Conservation (phyloP, 1,284 basidiomycete species). For the Marasmius oreades region DNA sequence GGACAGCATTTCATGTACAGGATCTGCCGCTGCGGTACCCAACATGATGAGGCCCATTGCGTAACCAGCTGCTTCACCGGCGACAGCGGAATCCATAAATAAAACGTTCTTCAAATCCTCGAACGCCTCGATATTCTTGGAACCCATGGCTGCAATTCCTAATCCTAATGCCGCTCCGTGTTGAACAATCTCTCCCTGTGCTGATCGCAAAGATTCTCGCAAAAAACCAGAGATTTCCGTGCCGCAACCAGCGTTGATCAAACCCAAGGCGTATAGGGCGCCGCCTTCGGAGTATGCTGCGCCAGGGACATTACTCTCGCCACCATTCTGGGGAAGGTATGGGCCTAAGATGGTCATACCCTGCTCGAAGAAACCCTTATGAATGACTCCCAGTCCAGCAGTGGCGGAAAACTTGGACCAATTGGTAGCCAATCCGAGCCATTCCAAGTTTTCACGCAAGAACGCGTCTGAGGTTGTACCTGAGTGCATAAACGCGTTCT, state of each 20-base stretch:
- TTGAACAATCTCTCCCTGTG: conserved; percentile 82
- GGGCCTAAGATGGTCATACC: conserved; percentile 92
- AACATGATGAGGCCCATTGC: conserved; percentile 97
- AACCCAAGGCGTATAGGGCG: conserved; percentile 88
- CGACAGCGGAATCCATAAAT: conserved; percentile 91
- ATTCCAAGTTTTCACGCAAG: conserved; percentile 92
- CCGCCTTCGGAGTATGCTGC: conserved; percentile 91
- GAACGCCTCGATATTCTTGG: conserved; percentile 84
- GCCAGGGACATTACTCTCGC: conserved; percentile 67
- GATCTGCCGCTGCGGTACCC: conserved; percentile 76
- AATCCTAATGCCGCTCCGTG: conserved; percentile 94
- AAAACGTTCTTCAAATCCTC: conserved; percentile 86
- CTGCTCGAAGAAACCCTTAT: conserved; percentile 92
- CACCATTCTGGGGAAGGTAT: conserved; percentile 79
- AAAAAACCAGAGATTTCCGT: conserved; percentile 75
- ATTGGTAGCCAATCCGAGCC: conserved; percentile 89
- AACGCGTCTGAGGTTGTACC: conserved; percentile 93
- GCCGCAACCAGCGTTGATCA: conserved; percentile 89
- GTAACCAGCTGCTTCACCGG: conserved; percentile 91
- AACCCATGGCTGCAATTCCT: conserved; percentile 90
- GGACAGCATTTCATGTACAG: conserved; percentile 88
- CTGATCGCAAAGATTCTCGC: conserved; percentile 71
- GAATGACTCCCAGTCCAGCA: conserved; percentile 92
- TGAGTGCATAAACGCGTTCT: conserved; percentile 95
- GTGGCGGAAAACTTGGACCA: conserved; percentile 98